These are phyloP conservation scores for Prunus mume DNA, from an alignment of 306 rosid species.

Conservation along the genomic window DNA sequence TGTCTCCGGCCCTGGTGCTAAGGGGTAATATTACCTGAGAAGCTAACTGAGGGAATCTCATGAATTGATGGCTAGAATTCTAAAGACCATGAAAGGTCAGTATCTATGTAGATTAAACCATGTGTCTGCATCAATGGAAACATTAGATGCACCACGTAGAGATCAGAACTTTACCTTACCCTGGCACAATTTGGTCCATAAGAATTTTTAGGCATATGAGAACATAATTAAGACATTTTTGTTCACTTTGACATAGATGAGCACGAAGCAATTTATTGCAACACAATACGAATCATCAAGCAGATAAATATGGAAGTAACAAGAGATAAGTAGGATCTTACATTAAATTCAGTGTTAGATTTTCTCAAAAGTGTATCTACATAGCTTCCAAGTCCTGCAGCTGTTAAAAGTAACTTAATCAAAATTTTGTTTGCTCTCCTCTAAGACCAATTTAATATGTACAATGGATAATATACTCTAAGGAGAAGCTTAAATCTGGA, in stretches of 20 bases:
- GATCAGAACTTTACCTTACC: not conserved
- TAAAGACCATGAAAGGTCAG: not conserved
- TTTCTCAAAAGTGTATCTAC: slow-evolving; percentile 71
- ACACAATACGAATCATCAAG: not conserved
- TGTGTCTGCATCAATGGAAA: not conserved
- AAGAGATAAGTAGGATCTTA: slow-evolving; percentile 40
- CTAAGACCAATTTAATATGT: not conserved
- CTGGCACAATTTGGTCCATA: not conserved
- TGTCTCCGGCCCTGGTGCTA: not conserved
- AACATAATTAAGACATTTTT: not conserved
- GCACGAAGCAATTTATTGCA: not conserved
- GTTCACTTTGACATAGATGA: not conserved
- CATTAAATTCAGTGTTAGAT: slow-evolving; percentile 78
- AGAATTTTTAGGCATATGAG: not conserved
- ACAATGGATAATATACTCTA: not conserved
- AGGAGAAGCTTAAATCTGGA: not conserved
- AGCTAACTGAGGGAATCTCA: not conserved
- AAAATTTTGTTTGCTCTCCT: slow-evolving; percentile 32
- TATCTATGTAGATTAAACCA: not conserved
- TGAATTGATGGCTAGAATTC: not conserved
- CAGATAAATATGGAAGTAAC: slow-evolving; percentile 2
- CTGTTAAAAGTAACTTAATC: slow-evolving; percentile 48
- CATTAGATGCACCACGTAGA: not conserved
- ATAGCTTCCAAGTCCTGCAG: slow-evolving; percentile 66
- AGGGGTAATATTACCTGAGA: not conserved